Base-by-base conservation (phyloP, 2,329 filamentous ascomycete genomes). In the Lachnellula willkommii region DNA sequence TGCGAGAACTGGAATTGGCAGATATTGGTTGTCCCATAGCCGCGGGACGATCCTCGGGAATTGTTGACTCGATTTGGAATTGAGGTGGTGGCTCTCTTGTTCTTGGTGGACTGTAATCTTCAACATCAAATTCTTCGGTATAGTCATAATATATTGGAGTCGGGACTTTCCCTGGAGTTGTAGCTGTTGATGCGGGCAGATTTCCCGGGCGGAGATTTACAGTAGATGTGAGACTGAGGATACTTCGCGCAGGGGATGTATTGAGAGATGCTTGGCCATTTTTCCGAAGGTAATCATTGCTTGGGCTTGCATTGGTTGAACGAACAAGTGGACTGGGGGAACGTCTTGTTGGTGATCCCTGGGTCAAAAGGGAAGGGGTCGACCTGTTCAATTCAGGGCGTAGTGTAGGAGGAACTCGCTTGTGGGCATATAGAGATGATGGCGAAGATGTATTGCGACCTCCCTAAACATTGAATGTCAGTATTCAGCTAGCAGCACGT, bases 111-210 rank as follows among this genome's bases (percentile, higher is more conserved):
- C 43, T 55, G 17, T 61, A 60, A 6, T 58, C 56, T 35, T 66
- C 66, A 11, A 61, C 56, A n/a, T 68, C 66, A 46, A 70, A 70
- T 32, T 69, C 64, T 51, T 71, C 69, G 1, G 68, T 69, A 54
- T 71, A 71, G 50, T 70, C 69, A 55, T 71, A 70, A 50, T 69
- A 70, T 24, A 68, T 50, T 28, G 68, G 69, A 36, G 53, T 48
- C 57, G 57, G n/a, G 55, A 17, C 45, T 65, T 47, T 66, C 51
- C 61, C 61, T 17, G 65, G 65, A 2, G 68, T 68, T 22, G 63
- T 66, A n/a, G 63, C 58, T 20, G 56, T 59, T 17, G 67, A 69
- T 17, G 57, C 52, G 14, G 59, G 55, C 35, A 56, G 47, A 6
- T 49, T 54, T 45, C 40, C 50, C 9, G 58, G 50, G 40, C 62